Percentiles rank a stretch among this genome's conserved stretches.
Conservation (phyloP, 2,329 filamentous ascomycete species). For the Kalaharituber pfeilii region DNA sequence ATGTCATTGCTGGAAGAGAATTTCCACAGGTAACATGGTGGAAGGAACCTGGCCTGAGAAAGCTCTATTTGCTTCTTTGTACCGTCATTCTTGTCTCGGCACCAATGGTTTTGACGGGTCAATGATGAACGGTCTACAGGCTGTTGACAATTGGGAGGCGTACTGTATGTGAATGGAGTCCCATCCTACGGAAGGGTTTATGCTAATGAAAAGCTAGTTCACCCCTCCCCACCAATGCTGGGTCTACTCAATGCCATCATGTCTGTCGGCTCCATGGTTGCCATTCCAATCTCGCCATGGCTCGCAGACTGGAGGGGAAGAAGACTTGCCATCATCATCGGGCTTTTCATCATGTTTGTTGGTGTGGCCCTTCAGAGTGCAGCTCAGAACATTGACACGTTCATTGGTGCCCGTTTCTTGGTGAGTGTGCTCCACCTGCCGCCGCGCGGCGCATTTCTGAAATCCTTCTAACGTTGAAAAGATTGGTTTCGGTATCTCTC, state of each 20-base stretch:
- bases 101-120: slow-evolving; percentile 31
- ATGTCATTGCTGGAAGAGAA: slow-evolving; percentile 20
- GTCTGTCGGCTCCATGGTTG: slow-evolving; percentile 34
- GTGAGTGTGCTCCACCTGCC: too few relatives aligned
- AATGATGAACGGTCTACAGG: slow-evolving; percentile 34
- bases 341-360: slow-evolving; percentile 32
- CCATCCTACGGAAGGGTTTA: not conserved
- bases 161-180: slow-evolving; percentile 24
- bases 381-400: slow-evolving; percentile 30
- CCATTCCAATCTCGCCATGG: slow-evolving; percentile 34
- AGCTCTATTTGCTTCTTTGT: slow-evolving; percentile 25
- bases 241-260: slow-evolving; percentile 34
- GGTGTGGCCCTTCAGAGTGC: slow-evolving; percentile 30
- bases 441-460: not conserved
- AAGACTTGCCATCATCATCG: slow-evolving; percentile 33
- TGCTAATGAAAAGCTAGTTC: too few relatives aligned
- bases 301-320: slow-evolving; percentile 34
- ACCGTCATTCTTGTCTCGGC: slow-evolving; percentile 26
- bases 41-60: slow-evolving; percentile 24
- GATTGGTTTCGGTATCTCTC: slow-evolving; percentile 14
- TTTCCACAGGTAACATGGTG: slow-evolving; percentile 25
- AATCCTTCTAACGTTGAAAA: not conserved
- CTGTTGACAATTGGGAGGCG: slow-evolving; percentile 31
- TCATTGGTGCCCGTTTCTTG: slow-evolving; percentile 30
- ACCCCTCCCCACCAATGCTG: slow-evolving; percentile 25